Evolutionary conservation across 2,329 filamentous ascomycete species (phyloP).

Genomic region (Cladosporium sp.): DNA sequence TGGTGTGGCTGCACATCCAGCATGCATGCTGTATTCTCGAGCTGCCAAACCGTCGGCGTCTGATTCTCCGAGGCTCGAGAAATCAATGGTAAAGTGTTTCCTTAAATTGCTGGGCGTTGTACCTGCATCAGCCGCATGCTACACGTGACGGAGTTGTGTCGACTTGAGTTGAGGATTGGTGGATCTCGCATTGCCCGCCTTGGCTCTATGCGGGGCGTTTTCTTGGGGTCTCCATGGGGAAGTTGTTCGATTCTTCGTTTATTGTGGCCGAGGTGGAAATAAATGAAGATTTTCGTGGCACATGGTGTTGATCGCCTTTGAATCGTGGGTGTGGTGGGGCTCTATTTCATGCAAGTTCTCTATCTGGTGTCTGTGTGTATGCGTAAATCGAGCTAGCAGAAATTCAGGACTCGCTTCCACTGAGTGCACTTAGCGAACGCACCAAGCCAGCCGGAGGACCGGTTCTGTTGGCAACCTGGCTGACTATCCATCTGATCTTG

Average conservation of each 20-base stretch:
- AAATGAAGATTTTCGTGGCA: not conserved
- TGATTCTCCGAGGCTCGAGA: not conserved
- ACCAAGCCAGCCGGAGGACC: not conserved
- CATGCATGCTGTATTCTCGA: not conserved
- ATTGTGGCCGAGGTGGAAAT: slow-evolving; percentile 5
- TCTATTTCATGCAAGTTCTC: not conserved
- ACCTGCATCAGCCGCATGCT: slow-evolving; percentile 11
- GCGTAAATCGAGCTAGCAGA: not conserved
- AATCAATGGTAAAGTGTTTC: not conserved
- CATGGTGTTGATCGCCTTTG: not conserved
- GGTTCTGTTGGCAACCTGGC: not conserved
- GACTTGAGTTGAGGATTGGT: slow-evolving; percentile 13
- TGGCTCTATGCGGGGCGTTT: slow-evolving; percentile 15
- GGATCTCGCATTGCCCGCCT: slow-evolving; percentile 12
- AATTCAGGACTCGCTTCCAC: not conserved
- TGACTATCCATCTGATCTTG: not conserved
- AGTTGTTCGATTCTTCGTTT: not conserved
- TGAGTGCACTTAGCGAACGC: not conserved
- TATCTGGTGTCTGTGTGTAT: slow-evolving; percentile 1
- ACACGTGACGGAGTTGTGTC: not conserved
- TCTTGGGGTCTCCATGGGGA: slow-evolving; percentile 21
- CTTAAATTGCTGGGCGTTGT: slow-evolving; percentile 12
- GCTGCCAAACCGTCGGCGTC: not conserved
- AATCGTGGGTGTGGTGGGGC: not conserved
- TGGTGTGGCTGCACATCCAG: not conserved